A percentile compares a stretch with the other conserved stretches of the same genome.
Conservation (phyloP, 2,329 filamentous ascomycete species). For the Lecanicillium sp. region DNA sequence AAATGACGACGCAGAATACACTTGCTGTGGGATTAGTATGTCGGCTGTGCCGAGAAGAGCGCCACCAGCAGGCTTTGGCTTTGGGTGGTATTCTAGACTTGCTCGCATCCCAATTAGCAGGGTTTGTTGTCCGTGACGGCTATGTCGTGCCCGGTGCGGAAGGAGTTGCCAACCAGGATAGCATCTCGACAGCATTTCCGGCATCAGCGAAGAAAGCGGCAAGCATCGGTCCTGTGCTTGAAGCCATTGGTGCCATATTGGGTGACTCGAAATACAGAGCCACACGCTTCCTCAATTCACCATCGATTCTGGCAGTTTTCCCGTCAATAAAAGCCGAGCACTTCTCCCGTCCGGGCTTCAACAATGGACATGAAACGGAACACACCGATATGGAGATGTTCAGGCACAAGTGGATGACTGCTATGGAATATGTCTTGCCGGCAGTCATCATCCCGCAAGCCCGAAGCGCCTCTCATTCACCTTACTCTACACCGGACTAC, state of each 20-base stretch:
- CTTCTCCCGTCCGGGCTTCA: constrained; percentile 35
- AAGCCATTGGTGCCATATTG: constrained; percentile 70
- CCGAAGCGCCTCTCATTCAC: constrained; percentile 18
- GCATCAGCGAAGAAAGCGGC: constrained; percentile 49
- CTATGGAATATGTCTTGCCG: constrained; percentile 60
- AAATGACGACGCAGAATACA: constrained; percentile 52
- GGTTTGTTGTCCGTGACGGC: constrained; percentile 59
- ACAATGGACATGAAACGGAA: constrained; percentile 45
- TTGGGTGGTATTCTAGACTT: constrained; percentile 69
- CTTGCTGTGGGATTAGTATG: constrained; percentile 50
- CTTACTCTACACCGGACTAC: constrained; percentile 14
- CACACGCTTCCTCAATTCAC: constrained; percentile 60
- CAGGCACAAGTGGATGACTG: constrained; percentile 38
- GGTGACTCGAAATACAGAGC: constrained; percentile 72
- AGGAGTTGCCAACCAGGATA: constrained; percentile 42
- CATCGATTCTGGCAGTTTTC: constrained; percentile 61
- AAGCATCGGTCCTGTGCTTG: constrained; percentile 61
- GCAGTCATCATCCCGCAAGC: constrained; percentile 35
- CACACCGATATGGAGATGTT: constrained; percentile 40
- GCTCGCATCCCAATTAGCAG: constrained; percentile 64
- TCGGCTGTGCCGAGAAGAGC: constrained; percentile 57
- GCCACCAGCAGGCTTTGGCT: constrained; percentile 63
- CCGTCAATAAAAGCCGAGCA: constrained; percentile 47
- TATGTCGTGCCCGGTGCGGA: constrained; percentile 61
- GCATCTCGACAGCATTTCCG: constrained; percentile 50